Percentiles rank a stretch among this genome's conserved stretches.
Evolutionary conservation across 164 flowering plant genomes (phyloP).

Genomic region (Cinnamomum chago): DNA sequence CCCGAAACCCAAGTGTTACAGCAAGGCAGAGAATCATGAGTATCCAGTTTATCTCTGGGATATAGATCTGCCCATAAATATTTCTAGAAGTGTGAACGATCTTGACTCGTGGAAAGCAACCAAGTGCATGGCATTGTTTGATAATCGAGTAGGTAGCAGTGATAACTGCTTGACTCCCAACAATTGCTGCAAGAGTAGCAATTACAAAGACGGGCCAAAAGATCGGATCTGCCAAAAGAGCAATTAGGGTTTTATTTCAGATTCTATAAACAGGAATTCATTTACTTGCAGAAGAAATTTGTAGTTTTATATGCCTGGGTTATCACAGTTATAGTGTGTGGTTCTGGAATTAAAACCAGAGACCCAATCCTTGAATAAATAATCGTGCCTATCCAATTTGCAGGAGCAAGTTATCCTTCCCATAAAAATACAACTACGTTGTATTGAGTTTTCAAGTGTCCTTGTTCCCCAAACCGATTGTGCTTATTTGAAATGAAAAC

Average conservation of each 20-base stretch:
- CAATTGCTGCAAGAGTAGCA: constrained; percentile 78
- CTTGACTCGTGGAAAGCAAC: constrained; percentile 90
- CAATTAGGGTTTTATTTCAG: neutral
- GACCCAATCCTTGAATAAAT: neutral
- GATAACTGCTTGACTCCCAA: constrained; percentile 83
- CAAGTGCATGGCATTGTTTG: constrained; percentile 82
- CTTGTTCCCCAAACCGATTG: neutral
- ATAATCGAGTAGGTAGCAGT: constrained; percentile 80
- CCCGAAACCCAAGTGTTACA: constrained; percentile 67
- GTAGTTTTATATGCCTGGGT: neutral
- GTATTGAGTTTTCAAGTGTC: neutral
- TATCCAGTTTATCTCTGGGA: constrained; percentile 90
- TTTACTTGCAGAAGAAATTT: too few relatives aligned
- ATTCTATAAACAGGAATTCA: neutral
- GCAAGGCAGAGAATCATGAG: constrained; percentile 76
- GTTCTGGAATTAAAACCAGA: neutral
- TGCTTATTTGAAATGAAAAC: neutral
- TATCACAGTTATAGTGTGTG: neutral
- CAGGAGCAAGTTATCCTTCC: neutral
- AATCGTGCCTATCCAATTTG: neutral
- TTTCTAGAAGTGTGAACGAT: constrained; percentile 78
- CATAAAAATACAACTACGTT: neutral
- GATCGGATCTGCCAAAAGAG: constrained; percentile 39
- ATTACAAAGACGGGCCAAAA: constrained; percentile 84
- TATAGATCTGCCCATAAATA: constrained; percentile 76